Percentiles rank a stretch among this genome's conserved stretches.
phyloP scores from a whole-genome alignment of 306 rosid species.

The Rubus parviflorus region DNA sequence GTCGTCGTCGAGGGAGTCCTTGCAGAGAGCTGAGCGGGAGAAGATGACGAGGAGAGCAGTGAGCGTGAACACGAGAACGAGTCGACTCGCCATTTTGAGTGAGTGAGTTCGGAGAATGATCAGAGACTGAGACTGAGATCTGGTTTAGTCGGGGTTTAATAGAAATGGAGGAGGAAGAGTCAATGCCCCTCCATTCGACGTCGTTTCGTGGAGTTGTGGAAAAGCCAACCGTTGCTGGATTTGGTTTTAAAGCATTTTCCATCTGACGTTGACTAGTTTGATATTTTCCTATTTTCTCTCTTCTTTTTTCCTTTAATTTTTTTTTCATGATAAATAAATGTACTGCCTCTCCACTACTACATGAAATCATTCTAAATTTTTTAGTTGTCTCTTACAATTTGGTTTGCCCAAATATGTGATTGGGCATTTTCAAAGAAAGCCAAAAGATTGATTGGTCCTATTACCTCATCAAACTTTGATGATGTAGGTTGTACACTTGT shows the following conservation, averaged over 20 bases:
- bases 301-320: too few species aligned
- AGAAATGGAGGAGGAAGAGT: not conserved
- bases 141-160: conserved; percentile 27
- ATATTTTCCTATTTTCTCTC: too few species aligned
- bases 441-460: too few species aligned
- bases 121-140: conserved; percentile 18
- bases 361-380: too few species aligned
- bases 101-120: conserved; percentile 10
- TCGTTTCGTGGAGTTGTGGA: not conserved
- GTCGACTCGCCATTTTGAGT: conserved; percentile 57
- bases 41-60: conserved; percentile 64
- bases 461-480: too few species aligned
- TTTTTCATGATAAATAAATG: too few species aligned
- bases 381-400: too few species aligned
- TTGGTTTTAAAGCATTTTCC: not conserved
- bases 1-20: conserved; percentile 46
- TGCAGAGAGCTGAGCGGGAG: conserved; percentile 55
- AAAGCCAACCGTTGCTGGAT: not conserved
- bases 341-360: too few species aligned
- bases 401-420: too few species aligned
- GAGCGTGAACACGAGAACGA: conserved; percentile 46
- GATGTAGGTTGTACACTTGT: too few species aligned
- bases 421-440: too few species aligned
- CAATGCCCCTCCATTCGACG: not conserved
- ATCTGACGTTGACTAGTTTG: not conserved